A percentile compares a stretch with the other conserved stretches of the same genome.
Conservation (phyloP, 2,329 filamentous ascomycete genomes). For the Alternaria infectoria region DNA sequence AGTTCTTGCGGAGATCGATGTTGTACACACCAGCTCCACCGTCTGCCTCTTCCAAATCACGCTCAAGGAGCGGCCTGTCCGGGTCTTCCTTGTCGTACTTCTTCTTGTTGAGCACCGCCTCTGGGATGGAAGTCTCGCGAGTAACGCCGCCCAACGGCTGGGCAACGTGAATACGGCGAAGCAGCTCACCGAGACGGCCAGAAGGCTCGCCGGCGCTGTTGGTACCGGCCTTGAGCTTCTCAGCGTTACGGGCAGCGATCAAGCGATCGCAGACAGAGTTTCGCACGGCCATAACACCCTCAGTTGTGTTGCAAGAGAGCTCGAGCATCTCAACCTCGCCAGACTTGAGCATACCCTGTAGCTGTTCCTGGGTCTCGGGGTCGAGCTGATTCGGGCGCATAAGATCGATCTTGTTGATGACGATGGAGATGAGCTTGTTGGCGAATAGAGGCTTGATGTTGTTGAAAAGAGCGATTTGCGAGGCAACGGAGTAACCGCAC, state of each 20-base stretch:
- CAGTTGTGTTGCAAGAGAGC: constrained; percentile 91
- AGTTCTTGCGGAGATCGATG: constrained; percentile 87
- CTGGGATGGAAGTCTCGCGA: constrained; percentile 86
- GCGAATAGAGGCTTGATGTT: constrained; percentile 93
- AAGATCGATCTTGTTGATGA: constrained; percentile 98
- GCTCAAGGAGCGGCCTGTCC: constrained; percentile 78
- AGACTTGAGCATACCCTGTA: constrained; percentile 81
- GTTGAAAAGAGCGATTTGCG: constrained; percentile 93
- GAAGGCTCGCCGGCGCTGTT: constrained; percentile 77
- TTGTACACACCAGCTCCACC: constrained; percentile 97
- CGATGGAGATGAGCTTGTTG: constrained; percentile 95
- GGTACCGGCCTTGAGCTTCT: constrained; percentile 90
- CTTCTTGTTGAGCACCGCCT: constrained; percentile 77
- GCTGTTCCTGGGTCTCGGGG: constrained; percentile 74
- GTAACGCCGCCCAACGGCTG: constrained; percentile 81
- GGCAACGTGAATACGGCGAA: constrained; percentile 96
- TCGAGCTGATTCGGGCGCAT: constrained; percentile 86
- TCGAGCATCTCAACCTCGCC: constrained; percentile 92
- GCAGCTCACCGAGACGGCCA: constrained; percentile 85
- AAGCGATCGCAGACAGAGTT: constrained; percentile 93
- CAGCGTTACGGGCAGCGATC: constrained; percentile 88
- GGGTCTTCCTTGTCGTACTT: constrained; percentile 93
- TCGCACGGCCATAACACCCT: constrained; percentile 93
- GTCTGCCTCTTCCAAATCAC: constrained; percentile 88
- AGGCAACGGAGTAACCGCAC: constrained; percentile 90